Evolutionary conservation across 495 filamentous ascomycete species (phyloP), one percentile per base, ranked within the genome.

Genomic region (Darksidea phi): DNA sequence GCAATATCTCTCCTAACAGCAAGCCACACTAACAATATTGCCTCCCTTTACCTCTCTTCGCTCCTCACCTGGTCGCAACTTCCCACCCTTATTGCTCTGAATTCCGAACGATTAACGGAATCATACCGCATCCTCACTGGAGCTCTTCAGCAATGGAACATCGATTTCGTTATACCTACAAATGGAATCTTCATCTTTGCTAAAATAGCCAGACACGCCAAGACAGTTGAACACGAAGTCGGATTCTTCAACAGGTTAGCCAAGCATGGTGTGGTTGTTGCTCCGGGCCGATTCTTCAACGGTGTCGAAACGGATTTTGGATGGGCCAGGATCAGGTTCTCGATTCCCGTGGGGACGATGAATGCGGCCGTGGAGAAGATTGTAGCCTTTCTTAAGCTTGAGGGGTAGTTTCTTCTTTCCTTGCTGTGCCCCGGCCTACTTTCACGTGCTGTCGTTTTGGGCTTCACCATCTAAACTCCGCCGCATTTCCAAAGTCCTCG

Each of bases 171-270:
- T 15, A 17, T 18, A 15, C 57, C 63, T 0, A 61, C 57, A 10
- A 37, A 61, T n/a, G 63, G 63, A 0, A 60, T 66, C 21, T 59
- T 56, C 18, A 11, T 66, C 20, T 66, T 61, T 28, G 63, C 63
- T 6, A 66, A 56, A 36, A 34, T 66, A 1, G 63, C 36, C 6
- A 61, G 47, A 36, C 59, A 48, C 23, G 53, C 38, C 3, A 66
- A 24, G 32, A 61, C n/a, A n/a, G 47, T 18, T 1, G 57, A 50
- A 52, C 57, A 66, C 11, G 63, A 66, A 18, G 48, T 15, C 7
- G 21, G 10, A 1, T 66, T 66, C 52, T 66, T 57, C 43, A 24
- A 66, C 20, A 28, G 53, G 25, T 36, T 66, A 36, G 52, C 57
- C n/a, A 12, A 47, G 1, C 51, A 52, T 7, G 63, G 63, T 17